Conservation (phyloP, 176 grass and related monocot species). For the Coix lacrymajobi region DNA sequence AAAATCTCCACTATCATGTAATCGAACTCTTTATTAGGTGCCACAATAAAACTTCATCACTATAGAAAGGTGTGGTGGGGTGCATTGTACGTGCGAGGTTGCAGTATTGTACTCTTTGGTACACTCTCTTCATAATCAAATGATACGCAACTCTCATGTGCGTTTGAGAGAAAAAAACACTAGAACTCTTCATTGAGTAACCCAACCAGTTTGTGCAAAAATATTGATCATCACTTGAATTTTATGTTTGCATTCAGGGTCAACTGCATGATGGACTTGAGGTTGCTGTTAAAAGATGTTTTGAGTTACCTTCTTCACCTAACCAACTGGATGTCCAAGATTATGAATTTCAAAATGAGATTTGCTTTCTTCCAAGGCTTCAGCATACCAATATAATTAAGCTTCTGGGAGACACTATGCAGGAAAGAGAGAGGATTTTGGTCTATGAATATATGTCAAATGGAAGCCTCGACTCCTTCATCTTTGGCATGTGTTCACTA, state of each 20-base stretch:
- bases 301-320: conserved; percentile 2
- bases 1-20: neutral
- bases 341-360: conserved; percentile 17
- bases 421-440: conserved; percentile 27
- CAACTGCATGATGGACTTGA: neutral
- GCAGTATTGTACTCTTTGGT: neutral
- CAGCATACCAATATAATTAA: conserved; percentile 32
- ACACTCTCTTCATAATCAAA: neutral
- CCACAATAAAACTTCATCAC: neutral
- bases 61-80: neutral
- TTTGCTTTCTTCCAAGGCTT: conserved; percentile 6
- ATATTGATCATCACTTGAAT: neutral
- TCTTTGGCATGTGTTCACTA: conserved; percentile 2
- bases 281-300: conserved; percentile 32
- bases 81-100: neutral
- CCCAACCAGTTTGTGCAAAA: neutral
- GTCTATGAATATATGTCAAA: conserved; percentile 37
- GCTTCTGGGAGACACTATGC: conserved; percentile 20
- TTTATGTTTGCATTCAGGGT: conserved; percentile 25
- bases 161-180: neutral
- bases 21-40: neutral
- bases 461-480: conserved; percentile 19
- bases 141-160: neutral
- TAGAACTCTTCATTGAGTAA: neutral
- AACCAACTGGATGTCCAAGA: neutral